These are phyloP conservation scores for Apiotrichum sp. DNA, from an alignment of 1,284 basidiomycete genomes.

Conservation along the genomic window DNA sequence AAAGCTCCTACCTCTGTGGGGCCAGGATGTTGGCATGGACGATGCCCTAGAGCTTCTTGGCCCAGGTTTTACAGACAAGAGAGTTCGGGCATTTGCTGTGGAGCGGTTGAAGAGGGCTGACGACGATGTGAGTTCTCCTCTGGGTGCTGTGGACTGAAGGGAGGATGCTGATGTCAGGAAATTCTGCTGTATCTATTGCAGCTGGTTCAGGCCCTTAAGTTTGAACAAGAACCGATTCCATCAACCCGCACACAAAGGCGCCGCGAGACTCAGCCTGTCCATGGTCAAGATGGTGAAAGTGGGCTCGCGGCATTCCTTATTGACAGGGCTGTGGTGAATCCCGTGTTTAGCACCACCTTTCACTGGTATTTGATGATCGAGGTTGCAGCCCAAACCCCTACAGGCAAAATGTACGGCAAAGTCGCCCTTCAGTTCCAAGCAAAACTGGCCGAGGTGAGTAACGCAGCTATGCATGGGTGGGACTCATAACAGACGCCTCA, in stretches of 20 bases:
- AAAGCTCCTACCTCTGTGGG: constrained; percentile 88
- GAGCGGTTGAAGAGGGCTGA: constrained; percentile 83
- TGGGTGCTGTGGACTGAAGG: constrained; percentile 60
- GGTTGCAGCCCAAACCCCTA: constrained; percentile 61
- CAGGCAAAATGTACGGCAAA: constrained; percentile 85
- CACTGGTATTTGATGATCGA: constrained; percentile 99
- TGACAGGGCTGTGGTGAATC: constrained; percentile 71
- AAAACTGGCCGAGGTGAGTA: constrained; percentile 67
- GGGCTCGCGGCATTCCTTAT: constrained; percentile 88
- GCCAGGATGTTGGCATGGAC: constrained; percentile 87
- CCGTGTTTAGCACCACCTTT: constrained; percentile 79
- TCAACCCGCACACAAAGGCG: constrained; percentile 54
- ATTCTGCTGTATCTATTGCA: constrained; percentile 88
- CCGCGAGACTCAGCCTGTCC: constrained; percentile 12
- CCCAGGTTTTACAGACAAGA: constrained; percentile 79
- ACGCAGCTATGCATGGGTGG: too few relatives aligned
- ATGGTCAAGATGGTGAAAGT: constrained; percentile 56
- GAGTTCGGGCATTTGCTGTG: constrained; percentile 91
- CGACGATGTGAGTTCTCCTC: constrained; percentile 67
- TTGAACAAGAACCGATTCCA: constrained; percentile 53
- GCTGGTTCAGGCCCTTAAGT: constrained; percentile 95
- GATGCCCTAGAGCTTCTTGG: constrained; percentile 94
- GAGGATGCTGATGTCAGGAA: constrained; percentile 57
- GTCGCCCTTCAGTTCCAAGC: constrained; percentile 84
- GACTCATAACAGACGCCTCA: constrained; percentile 55